Percentiles rank a stretch among this genome's conserved stretches.
phyloP scores from a whole-genome alignment of 208 protist genomes.

The Polymyxa betae region DNA sequence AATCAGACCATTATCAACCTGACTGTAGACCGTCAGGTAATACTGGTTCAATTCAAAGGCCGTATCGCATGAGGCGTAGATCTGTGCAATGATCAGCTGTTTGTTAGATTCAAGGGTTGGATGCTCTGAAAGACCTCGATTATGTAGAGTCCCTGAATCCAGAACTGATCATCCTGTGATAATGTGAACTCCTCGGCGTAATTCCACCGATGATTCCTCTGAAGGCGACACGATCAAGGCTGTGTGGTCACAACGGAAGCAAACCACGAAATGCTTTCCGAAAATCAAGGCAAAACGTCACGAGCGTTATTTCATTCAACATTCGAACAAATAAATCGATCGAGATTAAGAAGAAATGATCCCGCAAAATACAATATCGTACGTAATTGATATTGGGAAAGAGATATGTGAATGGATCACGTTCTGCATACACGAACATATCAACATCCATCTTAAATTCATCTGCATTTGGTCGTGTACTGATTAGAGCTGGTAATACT shows the following conservation, averaged over 20 bases:
- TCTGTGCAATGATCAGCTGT: neutral
- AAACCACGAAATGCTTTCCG: neutral
- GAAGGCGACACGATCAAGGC: neutral
- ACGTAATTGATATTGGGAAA: neutral
- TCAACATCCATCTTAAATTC: neutral
- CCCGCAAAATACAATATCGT: neutral
- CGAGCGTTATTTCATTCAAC: neutral
- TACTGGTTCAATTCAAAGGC: neutral
- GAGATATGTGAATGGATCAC: neutral
- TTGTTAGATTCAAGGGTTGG: neutral
- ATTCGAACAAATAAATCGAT: slow-evolving; percentile 1
- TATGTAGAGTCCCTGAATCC: neutral
- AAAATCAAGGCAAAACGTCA: neutral
- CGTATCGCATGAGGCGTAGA: slow-evolving; percentile 43
- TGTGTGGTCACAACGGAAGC: neutral
- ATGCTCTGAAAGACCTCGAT: neutral
- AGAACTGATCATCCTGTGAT: neutral
- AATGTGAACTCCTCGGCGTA: slow-evolving; percentile 36
- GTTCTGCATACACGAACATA: slow-evolving; percentile 25
- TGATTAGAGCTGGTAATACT: neutral
- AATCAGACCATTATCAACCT: neutral
- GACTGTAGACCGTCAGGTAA: neutral
- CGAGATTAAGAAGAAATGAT: neutral
- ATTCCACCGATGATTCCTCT: slow-evolving; percentile 50
- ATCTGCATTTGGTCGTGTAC: neutral